Evolutionary conservation across 306 rosid genomes (phyloP).

Genomic region (Corylus avellana): DNA sequence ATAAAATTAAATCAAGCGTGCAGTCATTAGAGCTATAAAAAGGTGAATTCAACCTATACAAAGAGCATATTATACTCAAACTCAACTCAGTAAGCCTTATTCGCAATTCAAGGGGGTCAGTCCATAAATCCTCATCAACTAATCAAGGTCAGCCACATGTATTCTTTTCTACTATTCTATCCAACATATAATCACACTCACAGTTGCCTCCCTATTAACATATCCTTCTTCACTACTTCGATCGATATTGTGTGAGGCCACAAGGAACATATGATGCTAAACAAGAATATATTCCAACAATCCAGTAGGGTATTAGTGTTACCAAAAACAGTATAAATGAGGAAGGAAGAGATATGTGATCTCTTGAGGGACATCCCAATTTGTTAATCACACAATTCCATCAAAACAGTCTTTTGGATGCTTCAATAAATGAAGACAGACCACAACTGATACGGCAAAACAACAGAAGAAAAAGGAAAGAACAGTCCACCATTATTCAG

Average conservation of each 20-base stretch:
- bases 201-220: background rate
- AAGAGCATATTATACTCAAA: background rate
- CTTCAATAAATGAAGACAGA: background rate
- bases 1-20: slow-evolving; percentile 2
- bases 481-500: background rate
- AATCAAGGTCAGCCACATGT: background rate
- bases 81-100: background rate
- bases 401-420: background rate
- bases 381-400: background rate
- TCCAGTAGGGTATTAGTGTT: background rate
- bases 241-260: background rate
- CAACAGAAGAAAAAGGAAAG: background rate
- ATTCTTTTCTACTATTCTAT: background rate
- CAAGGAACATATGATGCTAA: background rate
- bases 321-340: background rate
- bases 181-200: background rate
- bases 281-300: background rate
- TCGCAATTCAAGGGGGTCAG: background rate
- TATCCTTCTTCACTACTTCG: background rate
- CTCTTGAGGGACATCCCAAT: background rate
- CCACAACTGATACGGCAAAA: slow-evolving; percentile 6
- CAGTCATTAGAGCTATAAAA: slow-evolving; percentile 15
- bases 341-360: background rate
- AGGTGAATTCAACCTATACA: background rate
- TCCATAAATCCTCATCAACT: background rate